Evolutionary conservation across 2,329 filamentous ascomycete species (phyloP).

Genomic region (Neurospora sp.): DNA sequence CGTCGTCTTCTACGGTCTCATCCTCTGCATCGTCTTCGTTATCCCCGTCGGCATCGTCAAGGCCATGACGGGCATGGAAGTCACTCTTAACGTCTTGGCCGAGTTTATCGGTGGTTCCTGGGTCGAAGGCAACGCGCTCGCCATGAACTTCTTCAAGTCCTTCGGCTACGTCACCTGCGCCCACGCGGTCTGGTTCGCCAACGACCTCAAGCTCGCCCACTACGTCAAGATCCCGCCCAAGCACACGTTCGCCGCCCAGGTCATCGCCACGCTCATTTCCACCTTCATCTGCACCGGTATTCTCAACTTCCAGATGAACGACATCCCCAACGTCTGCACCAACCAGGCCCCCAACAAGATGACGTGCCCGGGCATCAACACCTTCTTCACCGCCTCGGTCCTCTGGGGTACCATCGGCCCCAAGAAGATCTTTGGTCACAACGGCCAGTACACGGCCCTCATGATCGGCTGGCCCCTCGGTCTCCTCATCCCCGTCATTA

Average conservation of each 20-base stretch:
- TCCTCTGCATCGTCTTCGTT: constrained; percentile 31
- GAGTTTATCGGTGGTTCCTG: constrained; percentile 37
- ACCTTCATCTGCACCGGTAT: constrained; percentile 41
- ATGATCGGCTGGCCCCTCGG: constrained; percentile 41
- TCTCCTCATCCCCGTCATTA: constrained; percentile 31
- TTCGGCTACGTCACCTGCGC: constrained; percentile 29
- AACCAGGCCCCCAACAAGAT: constrained; percentile 35
- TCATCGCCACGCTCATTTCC: constrained; percentile 45
- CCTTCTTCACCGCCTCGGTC: constrained; percentile 46
- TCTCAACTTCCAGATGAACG: constrained; percentile 35
- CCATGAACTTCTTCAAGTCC: constrained; percentile 37
- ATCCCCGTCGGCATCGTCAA: constrained; percentile 34
- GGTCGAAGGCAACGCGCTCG: constrained; percentile 33
- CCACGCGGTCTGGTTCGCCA: constrained; percentile 39
- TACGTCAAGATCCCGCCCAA: constrained; percentile 41
- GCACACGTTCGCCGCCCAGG: constrained; percentile 48
- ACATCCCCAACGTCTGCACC: constrained; percentile 40
- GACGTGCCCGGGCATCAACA: constrained; percentile 42
- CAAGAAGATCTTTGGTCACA: constrained; percentile 36
- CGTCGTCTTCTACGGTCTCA: constrained; percentile 33
- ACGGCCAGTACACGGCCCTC: constrained; percentile 37
- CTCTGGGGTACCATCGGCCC: constrained; percentile 46
- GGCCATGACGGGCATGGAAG: constrained; percentile 31
- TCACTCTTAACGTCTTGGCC: constrained; percentile 35
- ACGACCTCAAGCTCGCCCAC: constrained; percentile 22